phyloP scores from a whole-genome alignment of 352 stramenopile genomes.

The Phytophthora litchii region DNA sequence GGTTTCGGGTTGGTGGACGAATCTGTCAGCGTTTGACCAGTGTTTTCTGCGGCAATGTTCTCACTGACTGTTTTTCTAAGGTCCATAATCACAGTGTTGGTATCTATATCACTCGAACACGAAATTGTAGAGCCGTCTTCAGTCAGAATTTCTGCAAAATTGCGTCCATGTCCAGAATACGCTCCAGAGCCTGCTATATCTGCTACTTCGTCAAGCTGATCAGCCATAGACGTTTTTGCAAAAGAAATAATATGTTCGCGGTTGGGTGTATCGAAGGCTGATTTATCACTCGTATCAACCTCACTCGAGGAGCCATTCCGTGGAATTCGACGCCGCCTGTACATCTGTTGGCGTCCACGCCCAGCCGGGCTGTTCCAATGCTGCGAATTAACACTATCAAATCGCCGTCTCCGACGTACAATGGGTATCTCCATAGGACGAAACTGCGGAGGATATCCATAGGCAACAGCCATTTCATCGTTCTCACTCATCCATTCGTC shows the following conservation, averaged over 20 bases:
- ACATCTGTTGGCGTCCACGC: conserved; percentile 14
- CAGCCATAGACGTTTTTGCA: conserved; percentile 5
- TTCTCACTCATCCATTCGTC: conserved; percentile 45
- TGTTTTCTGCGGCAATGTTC: neutral
- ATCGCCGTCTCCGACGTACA: conserved; percentile 24
- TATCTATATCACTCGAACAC: conserved; percentile 13
- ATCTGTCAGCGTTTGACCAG: conserved; percentile 2
- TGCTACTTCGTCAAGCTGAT: conserved; percentile 24
- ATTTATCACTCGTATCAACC: conserved; percentile 8
- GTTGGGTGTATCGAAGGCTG: conserved; percentile 6
- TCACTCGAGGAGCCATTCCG: conserved; percentile 13
- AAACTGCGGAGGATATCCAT: conserved; percentile 30
- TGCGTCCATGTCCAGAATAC: conserved; percentile 1
- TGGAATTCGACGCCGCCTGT: conserved; percentile 36
- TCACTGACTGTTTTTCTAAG: conserved; percentile 1
- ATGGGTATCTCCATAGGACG: conserved; percentile 21
- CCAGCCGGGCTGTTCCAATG: conserved; percentile 27
- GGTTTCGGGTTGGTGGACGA: neutral
- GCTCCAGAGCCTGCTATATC: conserved; percentile 1
- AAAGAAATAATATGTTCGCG: conserved; percentile 10
- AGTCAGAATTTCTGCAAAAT: conserved; percentile 3
- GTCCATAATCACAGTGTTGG: conserved; percentile 5
- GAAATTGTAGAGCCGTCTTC: conserved; percentile 14
- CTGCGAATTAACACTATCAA: conserved; percentile 31
- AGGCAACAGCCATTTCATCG: conserved; percentile 29